Base-by-base conservation (phyloP, 371 early-diverging fungal species). In the Chytridium lagenaria region DNA sequence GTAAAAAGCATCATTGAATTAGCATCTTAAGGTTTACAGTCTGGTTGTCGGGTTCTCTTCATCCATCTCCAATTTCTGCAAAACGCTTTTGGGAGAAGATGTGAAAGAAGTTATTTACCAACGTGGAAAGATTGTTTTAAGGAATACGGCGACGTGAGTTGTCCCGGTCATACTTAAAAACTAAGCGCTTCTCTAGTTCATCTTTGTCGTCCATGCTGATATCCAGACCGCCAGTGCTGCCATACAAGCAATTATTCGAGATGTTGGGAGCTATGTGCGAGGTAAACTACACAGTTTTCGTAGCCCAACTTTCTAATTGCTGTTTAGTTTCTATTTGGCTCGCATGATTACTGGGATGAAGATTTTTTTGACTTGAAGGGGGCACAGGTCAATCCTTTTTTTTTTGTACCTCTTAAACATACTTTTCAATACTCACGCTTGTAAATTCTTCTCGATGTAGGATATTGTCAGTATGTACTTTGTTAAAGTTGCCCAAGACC, bases 41-140 rank as follows among this genome's bases (percentile, higher is more conserved):
- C 67, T 87, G 16, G 75, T 85, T 0, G 76, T 85, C 37, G 88
- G 84, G 3, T 87, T 87, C 72, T 80, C 86, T 19, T 83, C 86
- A 3, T 84, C 86, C 0, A 68, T 85, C 0, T 83, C 86, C 7
- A 86, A 84, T 70, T 85, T 87, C 59, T 80, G 81, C 59, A 74
- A 73, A n/a, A 79, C 85, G 28, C 75, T 87, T 34, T 74, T 87
- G n/a, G 83, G 83, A 2, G 86, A 87, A 66, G 83, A 82, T 19
- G 72, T 86, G 15, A 75, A 77, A 19, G 86, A 87, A 67, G 81
- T 87, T 33, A 66, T 82, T 2, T 80, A 84, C 0, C 39, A 72
- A 16, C 77, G 77, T 37, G 80, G 84, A 16, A 63, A 82, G 33
- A 80, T 87, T 33, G 44, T 84, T 83, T 83, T 71, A 81, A 80